Percentiles rank a stretch among this genome's conserved stretches.
phyloP scores from a whole-genome alignment of 2,329 filamentous ascomycete genomes.

The Sordariomycetes sp. region DNA sequence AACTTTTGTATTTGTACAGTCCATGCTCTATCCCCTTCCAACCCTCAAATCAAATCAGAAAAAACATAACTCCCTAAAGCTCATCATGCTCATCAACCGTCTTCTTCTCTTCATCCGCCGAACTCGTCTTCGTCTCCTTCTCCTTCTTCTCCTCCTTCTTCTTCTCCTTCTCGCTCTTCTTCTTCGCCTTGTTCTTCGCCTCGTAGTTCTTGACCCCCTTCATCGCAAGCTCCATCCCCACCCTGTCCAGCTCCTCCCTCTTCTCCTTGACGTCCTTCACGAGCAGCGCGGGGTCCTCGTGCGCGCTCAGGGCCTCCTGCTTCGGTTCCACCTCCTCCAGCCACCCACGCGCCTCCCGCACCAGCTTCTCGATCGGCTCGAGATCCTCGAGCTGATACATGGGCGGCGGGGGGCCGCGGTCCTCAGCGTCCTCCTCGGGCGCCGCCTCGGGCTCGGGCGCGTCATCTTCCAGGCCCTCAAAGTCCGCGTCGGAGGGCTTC shows the following conservation, averaged over 20 bases:
- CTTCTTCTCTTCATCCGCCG: slow-evolving; percentile 23
- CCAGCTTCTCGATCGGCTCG: slow-evolving; percentile 48
- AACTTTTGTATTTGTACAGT: neutral
- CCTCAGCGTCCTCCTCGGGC: slow-evolving; percentile 32
- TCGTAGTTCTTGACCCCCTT: slow-evolving; percentile 51
- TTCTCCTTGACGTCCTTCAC: slow-evolving; percentile 61
- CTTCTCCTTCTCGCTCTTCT: slow-evolving; percentile 26
- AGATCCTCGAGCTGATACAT: slow-evolving; percentile 68
- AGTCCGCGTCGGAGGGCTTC: slow-evolving; percentile 35
- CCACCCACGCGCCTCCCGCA: slow-evolving; percentile 59
- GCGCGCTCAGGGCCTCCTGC: slow-evolving; percentile 59
- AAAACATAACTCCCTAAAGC: slow-evolving; percentile 6
- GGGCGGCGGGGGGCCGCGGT: slow-evolving; percentile 46
- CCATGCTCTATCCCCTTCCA: neutral
- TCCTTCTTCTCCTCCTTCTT: slow-evolving; percentile 23
- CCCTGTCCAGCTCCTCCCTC: slow-evolving; percentile 61
- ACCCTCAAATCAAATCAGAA: neutral
- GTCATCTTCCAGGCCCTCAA: slow-evolving; percentile 74
- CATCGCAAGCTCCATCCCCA: slow-evolving; percentile 58
- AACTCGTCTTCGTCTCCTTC: slow-evolving; percentile 23
- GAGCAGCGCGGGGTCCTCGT: slow-evolving; percentile 66
- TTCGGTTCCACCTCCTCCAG: slow-evolving; percentile 58
- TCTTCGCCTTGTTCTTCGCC: slow-evolving; percentile 32
- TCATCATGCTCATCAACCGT: slow-evolving; percentile 26
- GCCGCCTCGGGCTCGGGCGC: slow-evolving; percentile 25